phyloP scores from a whole-genome alignment of 768 basidiomycete species.

The Gymnopilus dilepis region DNA sequence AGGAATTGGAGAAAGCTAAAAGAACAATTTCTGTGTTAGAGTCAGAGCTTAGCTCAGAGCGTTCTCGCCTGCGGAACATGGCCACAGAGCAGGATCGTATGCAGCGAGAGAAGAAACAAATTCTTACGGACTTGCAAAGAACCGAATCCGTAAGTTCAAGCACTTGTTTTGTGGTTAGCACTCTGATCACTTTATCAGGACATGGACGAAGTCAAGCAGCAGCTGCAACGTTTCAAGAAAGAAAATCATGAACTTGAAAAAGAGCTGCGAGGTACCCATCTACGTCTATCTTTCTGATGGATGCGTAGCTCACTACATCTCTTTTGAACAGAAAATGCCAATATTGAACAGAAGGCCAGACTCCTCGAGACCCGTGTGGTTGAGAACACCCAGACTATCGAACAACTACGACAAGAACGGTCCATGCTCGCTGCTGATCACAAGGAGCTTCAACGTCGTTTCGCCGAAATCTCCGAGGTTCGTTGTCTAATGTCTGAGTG shows the following conservation, averaged over 20 bases:
- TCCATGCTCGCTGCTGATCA: conserved; percentile 71
- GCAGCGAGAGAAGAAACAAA: conserved; percentile 67
- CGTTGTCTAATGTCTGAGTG: conserved; percentile 19
- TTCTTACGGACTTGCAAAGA: conserved; percentile 67
- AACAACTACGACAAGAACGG: conserved; percentile 79
- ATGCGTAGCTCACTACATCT: not conserved
- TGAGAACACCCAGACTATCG: conserved; percentile 73
- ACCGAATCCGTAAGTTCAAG: conserved; percentile 66
- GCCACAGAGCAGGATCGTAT: conserved; percentile 65
- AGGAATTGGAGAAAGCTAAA: conserved; percentile 79
- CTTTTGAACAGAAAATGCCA: conserved; percentile 55
- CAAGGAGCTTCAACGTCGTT: conserved; percentile 72
- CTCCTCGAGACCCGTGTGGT: conserved; percentile 68
- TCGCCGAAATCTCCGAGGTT: conserved; percentile 72
- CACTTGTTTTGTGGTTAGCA: not conserved
- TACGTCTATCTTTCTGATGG: not conserved
- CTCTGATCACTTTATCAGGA: conserved; percentile 50
- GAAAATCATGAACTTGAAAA: conserved; percentile 76
- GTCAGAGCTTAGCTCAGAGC: conserved; percentile 70
- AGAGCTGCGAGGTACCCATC: conserved; percentile 61
- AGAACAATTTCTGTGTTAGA: conserved; percentile 72
- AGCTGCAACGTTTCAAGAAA: conserved; percentile 71
- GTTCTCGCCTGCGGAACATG: conserved; percentile 65
- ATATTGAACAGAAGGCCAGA: conserved; percentile 75
- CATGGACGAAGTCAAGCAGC: conserved; percentile 76